Evolutionary conservation across 805 yeast genomes (phyloP).

Genomic region (Monosporozyma yasuniensis): DNA sequence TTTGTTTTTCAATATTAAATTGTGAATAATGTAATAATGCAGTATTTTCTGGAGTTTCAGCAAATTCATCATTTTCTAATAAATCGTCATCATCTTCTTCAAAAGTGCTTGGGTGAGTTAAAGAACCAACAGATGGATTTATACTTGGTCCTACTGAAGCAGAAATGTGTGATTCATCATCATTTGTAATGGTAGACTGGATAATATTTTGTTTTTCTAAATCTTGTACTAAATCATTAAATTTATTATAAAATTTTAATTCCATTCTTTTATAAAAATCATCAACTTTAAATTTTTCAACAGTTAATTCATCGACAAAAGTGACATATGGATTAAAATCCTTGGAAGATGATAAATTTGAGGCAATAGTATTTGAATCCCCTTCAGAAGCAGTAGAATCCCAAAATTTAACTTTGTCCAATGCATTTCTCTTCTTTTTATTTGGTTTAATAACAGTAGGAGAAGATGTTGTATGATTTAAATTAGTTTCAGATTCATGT

Average conservation of each 20-base stretch:
- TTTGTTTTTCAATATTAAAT: conserved; percentile 42
- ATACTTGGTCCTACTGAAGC: not conserved
- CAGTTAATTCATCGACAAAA: conserved; percentile 39
- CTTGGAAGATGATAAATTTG: not conserved
- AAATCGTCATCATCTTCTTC: conserved; percentile 22
- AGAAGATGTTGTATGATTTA: not conserved
- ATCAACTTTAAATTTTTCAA: conserved; percentile 45
- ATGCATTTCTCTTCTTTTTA: conserved; percentile 1
- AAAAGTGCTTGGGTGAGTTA: not conserved
- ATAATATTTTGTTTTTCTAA: conserved; percentile 32
- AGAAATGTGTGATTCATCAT: not conserved
- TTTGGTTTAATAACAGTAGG: not conserved
- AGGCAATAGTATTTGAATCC: conserved; percentile 16
- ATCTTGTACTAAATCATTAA: conserved; percentile 40
- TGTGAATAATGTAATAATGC: conserved; percentile 45
- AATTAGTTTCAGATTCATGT: not conserved
- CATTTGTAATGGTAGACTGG: not conserved
- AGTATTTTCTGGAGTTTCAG: conserved; percentile 35
- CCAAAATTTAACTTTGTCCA: conserved; percentile 13
- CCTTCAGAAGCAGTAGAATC: conserved; percentile 10
- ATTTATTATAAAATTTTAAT: conserved; percentile 37
- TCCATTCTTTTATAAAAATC: conserved; percentile 43
- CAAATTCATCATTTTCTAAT: conserved; percentile 33
- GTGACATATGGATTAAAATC: conserved; percentile 32
- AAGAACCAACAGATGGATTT: not conserved